A percentile compares a stretch with the other conserved stretches of the same genome.
Conservation (phyloP, 2,329 filamentous ascomycete genomes). For the Cladobotryum mycophilum region DNA sequence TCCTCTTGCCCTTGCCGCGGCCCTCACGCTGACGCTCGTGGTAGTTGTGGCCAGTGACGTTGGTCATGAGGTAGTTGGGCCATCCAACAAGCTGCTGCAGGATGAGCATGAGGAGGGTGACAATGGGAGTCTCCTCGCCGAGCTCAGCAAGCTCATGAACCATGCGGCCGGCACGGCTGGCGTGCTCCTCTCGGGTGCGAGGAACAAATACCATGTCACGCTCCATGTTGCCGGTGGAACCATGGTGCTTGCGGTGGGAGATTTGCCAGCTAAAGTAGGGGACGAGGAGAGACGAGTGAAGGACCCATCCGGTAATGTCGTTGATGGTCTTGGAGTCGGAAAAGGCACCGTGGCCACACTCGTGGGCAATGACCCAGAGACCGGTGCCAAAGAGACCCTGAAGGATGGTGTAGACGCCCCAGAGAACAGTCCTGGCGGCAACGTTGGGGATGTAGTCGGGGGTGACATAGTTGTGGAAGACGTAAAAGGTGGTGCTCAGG, state of each 20-base stretch:
- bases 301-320: slow-evolving; percentile 85
- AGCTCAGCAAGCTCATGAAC: slow-evolving; percentile 81
- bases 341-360: slow-evolving; percentile 96
- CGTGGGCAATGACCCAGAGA: slow-evolving; percentile 93
- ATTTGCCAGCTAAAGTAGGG: slow-evolving; percentile 99
- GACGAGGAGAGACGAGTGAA: slow-evolving; percentile 82
- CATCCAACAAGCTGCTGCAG: slow-evolving; percentile 87
- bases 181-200: slow-evolving; percentile 77
- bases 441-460: slow-evolving; percentile 72
- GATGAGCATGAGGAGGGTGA: slow-evolving; percentile 67
- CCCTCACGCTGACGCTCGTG: slow-evolving; percentile 89
- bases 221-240: slow-evolving; percentile 94
- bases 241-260: slow-evolving; percentile 99
- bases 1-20: slow-evolving; percentile 85
- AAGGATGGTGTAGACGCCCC: slow-evolving; percentile 64
- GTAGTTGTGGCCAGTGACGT: slow-evolving; percentile 94
- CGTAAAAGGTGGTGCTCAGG: slow-evolving; percentile 71
- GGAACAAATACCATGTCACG: slow-evolving; percentile 99
- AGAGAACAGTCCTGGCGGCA: slow-evolving; percentile 57
- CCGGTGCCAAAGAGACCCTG: slow-evolving; percentile 94
- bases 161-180: slow-evolving; percentile 65
- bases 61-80: slow-evolving; percentile 84
- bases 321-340: slow-evolving; percentile 87
- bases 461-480: slow-evolving; percentile 86
- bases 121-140: slow-evolving; percentile 88